Evolutionary conservation across 208 protist species (phyloP).

Genomic region (Acanthamoeba triangularis): DNA sequence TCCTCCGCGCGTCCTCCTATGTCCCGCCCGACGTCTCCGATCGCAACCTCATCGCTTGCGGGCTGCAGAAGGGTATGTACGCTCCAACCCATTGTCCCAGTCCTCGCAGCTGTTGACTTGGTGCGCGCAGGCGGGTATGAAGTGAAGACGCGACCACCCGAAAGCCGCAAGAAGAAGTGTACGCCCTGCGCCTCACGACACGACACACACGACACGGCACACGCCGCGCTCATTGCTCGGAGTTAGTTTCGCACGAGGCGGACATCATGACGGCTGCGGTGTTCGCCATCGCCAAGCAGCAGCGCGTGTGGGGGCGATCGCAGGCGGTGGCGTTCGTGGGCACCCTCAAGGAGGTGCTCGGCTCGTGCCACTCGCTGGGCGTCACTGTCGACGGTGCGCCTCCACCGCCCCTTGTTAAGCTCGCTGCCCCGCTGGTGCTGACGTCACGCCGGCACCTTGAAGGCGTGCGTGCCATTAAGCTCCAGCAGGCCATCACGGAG

Average conservation of each 20-base stretch:
- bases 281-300: conserved; percentile 27
- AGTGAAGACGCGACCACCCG: neutral
- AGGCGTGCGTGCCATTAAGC: conserved; percentile 7
- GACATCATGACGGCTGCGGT: neutral
- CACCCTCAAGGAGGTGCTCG: conserved; percentile 26
- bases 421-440: neutral
- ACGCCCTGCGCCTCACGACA: neutral
- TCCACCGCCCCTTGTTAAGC: neutral
- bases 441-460: neutral
- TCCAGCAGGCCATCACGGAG: conserved; percentile 5
- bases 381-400: neutral
- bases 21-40: neutral
- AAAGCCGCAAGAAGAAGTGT: neutral
- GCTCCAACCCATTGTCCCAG: too few relatives aligned
- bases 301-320: conserved; percentile 11
- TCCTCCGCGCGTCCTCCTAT: neutral
- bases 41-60: neutral
- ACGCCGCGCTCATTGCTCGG: too few relatives aligned
- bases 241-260: conserved; percentile 16
- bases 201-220: neutral
- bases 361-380: neutral
- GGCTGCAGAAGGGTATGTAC: neutral
- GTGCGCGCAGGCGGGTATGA: neutral
- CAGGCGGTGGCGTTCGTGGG: neutral
- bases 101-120: neutral